These are phyloP conservation scores for Aspergillus proliferans DNA, from an alignment of 2,329 filamentous ascomycete genomes.

Conservation along the genomic window DNA sequence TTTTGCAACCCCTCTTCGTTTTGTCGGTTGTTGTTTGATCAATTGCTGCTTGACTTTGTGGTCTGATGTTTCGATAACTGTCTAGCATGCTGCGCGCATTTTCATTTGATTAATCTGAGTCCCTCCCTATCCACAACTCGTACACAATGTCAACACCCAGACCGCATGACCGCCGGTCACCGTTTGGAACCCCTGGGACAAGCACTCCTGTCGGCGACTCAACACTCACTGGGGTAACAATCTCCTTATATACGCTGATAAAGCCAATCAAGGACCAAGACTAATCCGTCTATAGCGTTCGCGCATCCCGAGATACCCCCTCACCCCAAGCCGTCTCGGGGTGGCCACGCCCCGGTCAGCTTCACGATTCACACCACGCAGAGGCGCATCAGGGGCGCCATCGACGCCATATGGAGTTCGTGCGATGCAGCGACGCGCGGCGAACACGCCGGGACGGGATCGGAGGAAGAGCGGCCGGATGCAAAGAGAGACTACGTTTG, in stretches of 20 bases:
- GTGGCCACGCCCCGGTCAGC: conserved; percentile 27
- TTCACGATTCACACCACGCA: conserved; percentile 30
- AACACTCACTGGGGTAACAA: conserved; percentile 14
- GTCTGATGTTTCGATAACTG: too few relatives aligned
- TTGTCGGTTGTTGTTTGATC: too few relatives aligned
- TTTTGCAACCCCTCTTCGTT: not conserved
- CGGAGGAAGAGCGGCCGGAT: conserved; percentile 45
- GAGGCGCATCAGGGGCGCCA: conserved; percentile 33
- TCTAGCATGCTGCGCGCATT: too few relatives aligned
- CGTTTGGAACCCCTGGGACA: conserved; percentile 15
- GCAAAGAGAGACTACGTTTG: conserved; percentile 51
- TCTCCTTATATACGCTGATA: not conserved
- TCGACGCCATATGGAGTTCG: conserved; percentile 52
- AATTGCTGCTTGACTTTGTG: too few relatives aligned
- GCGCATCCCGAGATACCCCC: conserved; percentile 28
- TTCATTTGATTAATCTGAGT: conserved; percentile 12
- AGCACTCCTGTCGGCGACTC: conserved; percentile 24
- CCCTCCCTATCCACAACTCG: conserved; percentile 6
- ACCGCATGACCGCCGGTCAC: conserved; percentile 21
- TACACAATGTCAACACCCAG: conserved; percentile 25
- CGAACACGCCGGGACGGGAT: conserved; percentile 45
- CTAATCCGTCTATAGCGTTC: conserved; percentile 20
- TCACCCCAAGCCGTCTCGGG: conserved; percentile 31
- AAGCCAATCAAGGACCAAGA: not conserved
- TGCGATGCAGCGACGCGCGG: conserved; percentile 49